A percentile compares a stretch with the other conserved stretches of the same genome.
Evolutionary conservation across 495 filamentous ascomycete genomes (phyloP).

Genomic region (Xanthoparmelia taractica): DNA sequence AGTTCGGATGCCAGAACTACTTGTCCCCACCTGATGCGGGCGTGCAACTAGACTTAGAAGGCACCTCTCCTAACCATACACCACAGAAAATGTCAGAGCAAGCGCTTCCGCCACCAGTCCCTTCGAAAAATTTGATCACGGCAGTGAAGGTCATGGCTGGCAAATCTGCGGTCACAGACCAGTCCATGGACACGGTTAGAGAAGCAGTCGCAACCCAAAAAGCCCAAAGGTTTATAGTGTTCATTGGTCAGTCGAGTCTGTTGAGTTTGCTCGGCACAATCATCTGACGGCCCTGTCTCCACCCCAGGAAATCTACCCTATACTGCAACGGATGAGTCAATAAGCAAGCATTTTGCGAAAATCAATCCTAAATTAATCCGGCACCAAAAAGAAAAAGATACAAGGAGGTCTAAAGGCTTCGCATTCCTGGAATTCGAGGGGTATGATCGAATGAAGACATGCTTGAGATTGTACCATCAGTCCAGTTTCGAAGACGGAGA

Average conservation of each 20-base stretch:
- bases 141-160: background rate
- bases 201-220: slow-evolving; percentile 30
- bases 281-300: slow-evolving; percentile 16
- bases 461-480: slow-evolving; percentile 82
- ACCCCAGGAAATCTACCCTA: slow-evolving; percentile 75
- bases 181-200: background rate
- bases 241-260: slow-evolving; percentile 52
- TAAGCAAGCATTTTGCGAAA: slow-evolving; percentile 68
- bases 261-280: background rate
- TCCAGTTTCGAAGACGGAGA: slow-evolving; percentile 65
- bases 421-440: slow-evolving; percentile 89
- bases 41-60: slow-evolving; percentile 23
- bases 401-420: slow-evolving; percentile 68
- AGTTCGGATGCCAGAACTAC: slow-evolving; percentile 10
- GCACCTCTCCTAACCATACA: background rate
- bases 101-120: background rate
- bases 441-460: slow-evolving; percentile 90
- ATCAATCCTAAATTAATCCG: slow-evolving; percentile 67
- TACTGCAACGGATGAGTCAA: slow-evolving; percentile 58
- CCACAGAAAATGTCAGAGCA: slow-evolving; percentile 6
- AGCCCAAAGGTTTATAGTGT: slow-evolving; percentile 67
- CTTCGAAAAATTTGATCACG: background rate
- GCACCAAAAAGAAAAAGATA: slow-evolving; percentile 61
- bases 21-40: slow-evolving; percentile 2
- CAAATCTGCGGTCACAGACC: background rate